A percentile compares a stretch with the other conserved stretches of the same genome.
Evolutionary conservation across 768 basidiomycete genomes (phyloP).

Genomic region (Amanita thiersii): DNA sequence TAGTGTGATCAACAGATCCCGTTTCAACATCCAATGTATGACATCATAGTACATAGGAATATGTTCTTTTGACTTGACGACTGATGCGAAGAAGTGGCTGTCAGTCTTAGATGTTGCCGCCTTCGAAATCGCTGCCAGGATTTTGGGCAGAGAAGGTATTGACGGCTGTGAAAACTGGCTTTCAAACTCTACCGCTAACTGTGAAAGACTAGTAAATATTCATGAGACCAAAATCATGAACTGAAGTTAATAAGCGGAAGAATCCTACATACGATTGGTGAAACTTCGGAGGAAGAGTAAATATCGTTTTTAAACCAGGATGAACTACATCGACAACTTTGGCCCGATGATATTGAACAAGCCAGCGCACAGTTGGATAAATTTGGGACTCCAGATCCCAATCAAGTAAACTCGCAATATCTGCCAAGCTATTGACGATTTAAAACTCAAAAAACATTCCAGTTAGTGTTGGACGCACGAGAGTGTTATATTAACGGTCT

Average conservation of each 20-base stretch:
- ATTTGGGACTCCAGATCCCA: conserved; percentile 81
- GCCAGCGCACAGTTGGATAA: conserved; percentile 85
- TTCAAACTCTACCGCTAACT: conserved; percentile 53
- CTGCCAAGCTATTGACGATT: conserved; percentile 45
- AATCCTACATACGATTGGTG: conserved; percentile 43
- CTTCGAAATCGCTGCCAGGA: conserved; percentile 70
- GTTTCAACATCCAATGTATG: conserved; percentile 85
- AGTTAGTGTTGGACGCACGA: conserved; percentile 42
- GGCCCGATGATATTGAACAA: conserved; percentile 85
- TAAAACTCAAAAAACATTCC: background rate
- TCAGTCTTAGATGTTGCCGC: conserved; percentile 54
- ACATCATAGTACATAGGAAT: conserved; percentile 73
- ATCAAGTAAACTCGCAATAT: conserved; percentile 73
- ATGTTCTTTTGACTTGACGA: conserved; percentile 60
- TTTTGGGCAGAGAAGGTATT: conserved; percentile 62
- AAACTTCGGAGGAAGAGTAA: conserved; percentile 63
- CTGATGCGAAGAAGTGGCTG: conserved; percentile 74
- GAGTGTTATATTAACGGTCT: conserved; percentile 64
- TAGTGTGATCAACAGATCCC: conserved; percentile 75
- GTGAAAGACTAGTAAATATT: conserved; percentile 33
- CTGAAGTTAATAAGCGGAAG: conserved; percentile 6
- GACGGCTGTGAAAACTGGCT: conserved; percentile 47
- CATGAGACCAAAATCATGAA: conserved; percentile 1
- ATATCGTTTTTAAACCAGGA: conserved; percentile 70
- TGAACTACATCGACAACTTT: conserved; percentile 86